Evolutionary conservation across 768 basidiomycete species (phyloP).

Genomic region (Suillus tomentosus): DNA sequence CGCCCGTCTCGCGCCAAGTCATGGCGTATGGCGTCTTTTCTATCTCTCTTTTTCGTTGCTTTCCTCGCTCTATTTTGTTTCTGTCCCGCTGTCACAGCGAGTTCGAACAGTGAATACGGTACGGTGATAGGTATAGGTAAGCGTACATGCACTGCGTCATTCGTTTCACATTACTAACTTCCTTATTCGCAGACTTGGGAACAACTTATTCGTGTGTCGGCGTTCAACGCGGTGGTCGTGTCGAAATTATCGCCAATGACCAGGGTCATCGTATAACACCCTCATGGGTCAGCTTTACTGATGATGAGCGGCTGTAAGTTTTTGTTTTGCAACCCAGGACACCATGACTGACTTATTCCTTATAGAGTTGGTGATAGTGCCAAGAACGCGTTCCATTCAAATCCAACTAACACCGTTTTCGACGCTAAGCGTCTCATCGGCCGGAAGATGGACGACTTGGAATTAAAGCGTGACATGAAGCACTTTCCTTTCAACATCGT

Average conservation of each 20-base stretch:
- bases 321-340: not conserved
- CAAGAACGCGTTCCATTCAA: conserved; percentile 93
- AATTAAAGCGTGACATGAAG: conserved; percentile 81
- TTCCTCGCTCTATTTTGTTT: conserved; percentile 74
- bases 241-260: conserved; percentile 90
- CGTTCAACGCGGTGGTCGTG: conserved; percentile 82
- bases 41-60: conserved; percentile 61
- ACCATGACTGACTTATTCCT: not conserved
- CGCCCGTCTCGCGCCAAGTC: conserved; percentile 62
- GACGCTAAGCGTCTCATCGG: conserved; percentile 97
- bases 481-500: conserved; percentile 83
- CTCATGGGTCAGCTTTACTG: conserved; percentile 81
- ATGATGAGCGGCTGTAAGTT: conserved; percentile 69
- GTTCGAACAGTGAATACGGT: conserved; percentile 69
- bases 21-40: conserved; percentile 54
- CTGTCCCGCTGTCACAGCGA: conserved; percentile 62
- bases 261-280: conserved; percentile 90
- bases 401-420: conserved; percentile 93
- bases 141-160: conserved; percentile 27
- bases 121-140: conserved; percentile 91
- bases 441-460: conserved; percentile 78
- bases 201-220: conserved; percentile 98
- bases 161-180: conserved; percentile 14
- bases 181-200: conserved; percentile 68
- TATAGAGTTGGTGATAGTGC: conserved; percentile 85